Percentiles rank a stretch among this genome's conserved stretches.
Conservation (phyloP, 2,329 filamentous ascomycete species). For the Escovopsis sp. region DNA sequence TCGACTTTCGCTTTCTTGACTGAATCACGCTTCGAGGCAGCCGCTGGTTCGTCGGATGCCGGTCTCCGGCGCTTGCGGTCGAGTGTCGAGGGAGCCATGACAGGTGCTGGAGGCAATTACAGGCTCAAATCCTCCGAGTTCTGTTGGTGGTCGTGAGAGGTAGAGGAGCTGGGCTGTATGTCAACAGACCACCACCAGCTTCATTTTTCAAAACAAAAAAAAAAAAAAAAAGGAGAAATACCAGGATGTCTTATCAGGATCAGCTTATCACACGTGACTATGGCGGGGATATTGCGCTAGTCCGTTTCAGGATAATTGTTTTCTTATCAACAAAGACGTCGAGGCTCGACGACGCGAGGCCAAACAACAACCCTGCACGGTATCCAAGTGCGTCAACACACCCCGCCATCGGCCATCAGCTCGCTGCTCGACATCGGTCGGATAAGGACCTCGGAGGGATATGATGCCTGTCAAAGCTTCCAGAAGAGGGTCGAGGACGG, state of each 20-base stretch:
- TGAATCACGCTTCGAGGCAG: constrained; percentile 16
- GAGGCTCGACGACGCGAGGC: constrained; percentile 2
- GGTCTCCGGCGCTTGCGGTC: constrained; percentile 22
- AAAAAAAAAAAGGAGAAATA: constrained; percentile 1
- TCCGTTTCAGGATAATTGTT: constrained; percentile 7
- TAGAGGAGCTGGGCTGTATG: too few relatives aligned
- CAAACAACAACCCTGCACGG: constrained; percentile 3
- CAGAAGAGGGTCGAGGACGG: constrained; percentile 29
- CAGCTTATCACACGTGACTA: constrained; percentile 2
- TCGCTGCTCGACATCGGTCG: too few relatives aligned
- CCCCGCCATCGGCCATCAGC: not conserved
- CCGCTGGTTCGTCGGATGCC: constrained; percentile 18
- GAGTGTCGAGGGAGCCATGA: constrained; percentile 17
- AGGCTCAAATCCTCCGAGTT: not conserved
- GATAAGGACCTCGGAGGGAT: not conserved
- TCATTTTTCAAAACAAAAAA: constrained; percentile 1
- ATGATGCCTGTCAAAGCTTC: constrained; percentile 37
- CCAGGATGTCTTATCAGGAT: constrained; percentile 3
- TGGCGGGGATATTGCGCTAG: constrained; percentile 5
- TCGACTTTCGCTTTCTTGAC: constrained; percentile 45
- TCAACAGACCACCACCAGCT: not conserved
- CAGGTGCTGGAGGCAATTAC: not conserved
- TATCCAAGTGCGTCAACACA: constrained; percentile 1
- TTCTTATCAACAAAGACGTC: not conserved
- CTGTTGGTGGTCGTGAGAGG: not conserved